phyloP scores from a whole-genome alignment of 2,329 filamentous ascomycete species.

The Atkinsonella hypoxylon region DNA sequence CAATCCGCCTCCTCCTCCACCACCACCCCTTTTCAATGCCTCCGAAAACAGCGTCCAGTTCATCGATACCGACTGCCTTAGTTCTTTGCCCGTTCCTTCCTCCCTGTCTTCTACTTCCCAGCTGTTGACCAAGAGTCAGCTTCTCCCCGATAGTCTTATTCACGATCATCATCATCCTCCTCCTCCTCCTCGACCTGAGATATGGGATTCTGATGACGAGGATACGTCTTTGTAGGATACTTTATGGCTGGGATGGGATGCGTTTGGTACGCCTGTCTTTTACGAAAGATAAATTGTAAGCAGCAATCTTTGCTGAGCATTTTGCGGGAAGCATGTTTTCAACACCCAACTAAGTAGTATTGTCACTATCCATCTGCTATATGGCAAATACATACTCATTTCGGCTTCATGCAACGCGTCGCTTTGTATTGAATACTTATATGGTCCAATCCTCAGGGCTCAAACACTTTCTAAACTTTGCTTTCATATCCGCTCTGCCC shows the following conservation, averaged over 20 bases:
- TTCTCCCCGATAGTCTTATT: slow-evolving; percentile 36
- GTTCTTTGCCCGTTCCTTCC: slow-evolving; percentile 8
- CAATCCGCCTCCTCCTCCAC: slow-evolving; percentile 3
- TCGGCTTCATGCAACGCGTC: not conserved
- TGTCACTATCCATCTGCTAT: too few species aligned
- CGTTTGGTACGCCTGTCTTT: too few species aligned
- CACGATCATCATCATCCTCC: slow-evolving; percentile 18
- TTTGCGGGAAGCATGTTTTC: too few species aligned
- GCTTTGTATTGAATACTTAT: slow-evolving; percentile 1
- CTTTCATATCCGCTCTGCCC: not conserved
- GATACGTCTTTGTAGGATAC: slow-evolving; percentile 10
- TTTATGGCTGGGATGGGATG: too few species aligned
- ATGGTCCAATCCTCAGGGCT: slow-evolving; percentile 1
- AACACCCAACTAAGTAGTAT: too few species aligned
- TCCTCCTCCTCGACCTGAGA: slow-evolving; percentile 18
- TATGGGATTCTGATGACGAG: slow-evolving; percentile 27
- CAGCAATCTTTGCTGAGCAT: too few species aligned
- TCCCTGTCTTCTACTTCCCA: slow-evolving; percentile 27
- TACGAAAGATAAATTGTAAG: too few species aligned
- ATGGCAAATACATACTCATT: not conserved
- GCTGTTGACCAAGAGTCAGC: slow-evolving; percentile 38
- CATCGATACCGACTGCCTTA: slow-evolving; percentile 13
- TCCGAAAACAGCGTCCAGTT: slow-evolving; percentile 16
- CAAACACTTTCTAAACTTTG: slow-evolving; percentile 6
- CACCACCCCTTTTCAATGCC: slow-evolving; percentile 10